Base-by-base conservation (phyloP, 2,329 filamentous ascomycete genomes). In the Ceratocystis destructans region DNA sequence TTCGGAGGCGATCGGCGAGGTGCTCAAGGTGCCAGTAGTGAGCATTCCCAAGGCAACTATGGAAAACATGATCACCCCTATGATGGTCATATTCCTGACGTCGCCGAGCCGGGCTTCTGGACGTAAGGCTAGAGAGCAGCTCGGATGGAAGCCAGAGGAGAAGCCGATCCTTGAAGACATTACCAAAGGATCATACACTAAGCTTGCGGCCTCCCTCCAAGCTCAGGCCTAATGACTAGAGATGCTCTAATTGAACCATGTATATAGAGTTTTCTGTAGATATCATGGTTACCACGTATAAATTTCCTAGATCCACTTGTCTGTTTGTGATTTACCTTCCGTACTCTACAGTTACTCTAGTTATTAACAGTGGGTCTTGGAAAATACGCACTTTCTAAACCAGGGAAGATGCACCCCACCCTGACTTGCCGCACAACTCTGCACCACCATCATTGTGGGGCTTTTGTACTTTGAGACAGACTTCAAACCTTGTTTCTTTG, bases 121-220 rank as follows among this genome's bases (percentile, higher is more conserved):
- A 57, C 70, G 65, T 22, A 79, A 78, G 72, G 77, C 76, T 3
- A 72, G 66, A 66, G 70, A 70, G 55, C 71, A 74, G 71, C 69
- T 79, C 64, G 76, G 74, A 4, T 79, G 77, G 77, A 64, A 72
- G 67, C 71, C 75, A 1, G 70, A 70, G 48, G 73, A 71, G 61
- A 67, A 70, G 45, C 72, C 73, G 0, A 70, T 78, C 48, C 41
- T 79, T 50, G 74, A 75, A 46, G 77, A 78, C 12, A 64, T 68
- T 28, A 65, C 46, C 70, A 64, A 65, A 1, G 73, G 73, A 0
- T 75, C 73, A n/a, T 73, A 73, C 20, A 7, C 46, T 37, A 61
- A 64, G 12, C 55, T 72, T 57, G 70, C 69, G 1, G 48, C 64
- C 62, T 64, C 65, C 1, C 64, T 71, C 41, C 55, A 53, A 44